Conservation (phyloP, 345 rosid genomes). For the Hypericum perforatum region DNA sequence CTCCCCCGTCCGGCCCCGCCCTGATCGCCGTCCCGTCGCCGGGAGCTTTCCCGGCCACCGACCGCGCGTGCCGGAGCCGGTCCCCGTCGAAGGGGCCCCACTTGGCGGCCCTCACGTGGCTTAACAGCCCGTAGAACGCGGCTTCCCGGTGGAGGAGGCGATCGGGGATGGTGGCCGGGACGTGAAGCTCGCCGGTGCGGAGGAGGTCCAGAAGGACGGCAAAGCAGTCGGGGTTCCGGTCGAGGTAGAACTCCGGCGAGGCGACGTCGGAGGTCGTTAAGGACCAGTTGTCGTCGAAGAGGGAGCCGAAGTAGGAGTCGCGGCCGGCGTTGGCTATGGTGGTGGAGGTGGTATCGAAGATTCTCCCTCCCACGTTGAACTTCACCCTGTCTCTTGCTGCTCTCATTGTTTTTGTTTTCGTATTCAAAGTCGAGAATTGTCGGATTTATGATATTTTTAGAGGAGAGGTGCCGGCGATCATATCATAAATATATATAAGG, state of each 20-base stretch:
- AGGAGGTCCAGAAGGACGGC: slow-evolving; percentile 85
- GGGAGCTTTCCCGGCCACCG: slow-evolving; percentile 71
- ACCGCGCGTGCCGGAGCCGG: slow-evolving; percentile 41
- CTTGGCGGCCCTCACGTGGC: slow-evolving; percentile 69
- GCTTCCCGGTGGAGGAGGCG: slow-evolving; percentile 75
- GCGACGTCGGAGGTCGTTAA: slow-evolving; percentile 19
- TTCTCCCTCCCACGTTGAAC: slow-evolving; percentile 86
- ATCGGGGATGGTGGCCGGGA: slow-evolving; percentile 57
- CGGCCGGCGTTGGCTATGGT: slow-evolving; percentile 91
- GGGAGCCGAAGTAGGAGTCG: slow-evolving; percentile 73
- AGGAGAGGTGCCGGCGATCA: too few relatives aligned
- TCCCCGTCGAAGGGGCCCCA: slow-evolving; percentile 87
- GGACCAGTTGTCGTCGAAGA: slow-evolving; percentile 77
- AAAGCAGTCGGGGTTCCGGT: slow-evolving; percentile 88
- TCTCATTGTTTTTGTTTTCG: slow-evolving; percentile 34
- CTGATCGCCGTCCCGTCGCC: slow-evolving; percentile 96
- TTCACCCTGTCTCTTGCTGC: slow-evolving; percentile 55
- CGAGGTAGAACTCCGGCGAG: slow-evolving; percentile 46
- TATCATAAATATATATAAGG: too few relatives aligned
- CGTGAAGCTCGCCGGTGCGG: slow-evolving; percentile 86
- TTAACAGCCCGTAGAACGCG: slow-evolving; percentile 61
- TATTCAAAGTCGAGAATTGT: too few relatives aligned
- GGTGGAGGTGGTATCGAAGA: slow-evolving; percentile 87
- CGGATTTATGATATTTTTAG: too few relatives aligned
- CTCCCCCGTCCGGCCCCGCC: slow-evolving; percentile 89